Base-by-base conservation (phyloP, 306 rosid species). In the Chamaecrista fasciculata region DNA sequence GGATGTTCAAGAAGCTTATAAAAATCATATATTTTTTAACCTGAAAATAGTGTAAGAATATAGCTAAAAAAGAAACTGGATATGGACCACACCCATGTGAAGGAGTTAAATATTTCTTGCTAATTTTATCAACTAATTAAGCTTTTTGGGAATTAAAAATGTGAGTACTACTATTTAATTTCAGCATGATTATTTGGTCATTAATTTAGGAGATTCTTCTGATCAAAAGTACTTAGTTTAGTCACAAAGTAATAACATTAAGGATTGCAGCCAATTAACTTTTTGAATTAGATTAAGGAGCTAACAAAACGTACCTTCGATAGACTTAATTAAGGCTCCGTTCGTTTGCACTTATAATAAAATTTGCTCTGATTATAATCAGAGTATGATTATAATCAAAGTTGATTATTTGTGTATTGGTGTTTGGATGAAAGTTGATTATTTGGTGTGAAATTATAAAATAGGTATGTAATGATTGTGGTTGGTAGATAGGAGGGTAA, bases 61-160 rank as follows among this genome's bases (percentile, higher is more conserved):
- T 58, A 67, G 40, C 68, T 62, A 36, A 25, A 59, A 72, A 50
- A 33, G 18, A 72, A 58, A 51, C 31, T 11, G 7, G 9, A 36
- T 67, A 36, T 67, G 82, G 82, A 78, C 82, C 82, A 78, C 82
- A 72, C 75, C 75, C 78, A 78, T 49, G 78, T 78, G 78, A 23
- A 19, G 26, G 50, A 24, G 36, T 66, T 75, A 21, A 80, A 76
- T 71, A 59, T 52, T 44, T 66, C 59, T 71, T 71, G 51, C 44
- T 44, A 60, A 58, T 56, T 48, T 37, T 68, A 11, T 28, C 16
- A 39, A 34, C 59, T 65, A n/a, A 34, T 36, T 3, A 29, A 50
- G 48, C n/a, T 7, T 74, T 69, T 59, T 36, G 21, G 43, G 50
- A 58, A 66, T 67, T 59, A 48, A 11, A 34, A 23, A 21, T 4